Percentiles rank a stretch among this genome's conserved stretches.
phyloP scores from a whole-genome alignment of 83 land plant species.

The Thuja plicata region DNA sequence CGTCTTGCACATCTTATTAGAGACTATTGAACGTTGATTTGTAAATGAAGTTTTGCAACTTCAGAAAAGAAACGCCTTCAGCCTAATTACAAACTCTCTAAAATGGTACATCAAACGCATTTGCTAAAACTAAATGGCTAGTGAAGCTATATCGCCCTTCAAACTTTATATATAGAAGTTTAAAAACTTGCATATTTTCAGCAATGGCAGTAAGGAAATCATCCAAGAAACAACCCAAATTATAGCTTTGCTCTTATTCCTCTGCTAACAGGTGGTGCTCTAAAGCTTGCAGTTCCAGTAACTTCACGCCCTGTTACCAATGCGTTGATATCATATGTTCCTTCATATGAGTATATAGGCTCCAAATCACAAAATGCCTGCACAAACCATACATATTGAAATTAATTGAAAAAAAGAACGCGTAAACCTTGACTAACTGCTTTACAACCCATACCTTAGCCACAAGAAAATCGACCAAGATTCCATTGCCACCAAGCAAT shows the following conservation, averaged over 20 bases:
- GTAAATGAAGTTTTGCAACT: no score
- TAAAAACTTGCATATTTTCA: background rate
- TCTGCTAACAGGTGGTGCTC: slow-evolving; percentile 23
- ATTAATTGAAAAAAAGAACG: background rate
- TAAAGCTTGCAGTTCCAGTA: slow-evolving; percentile 81
- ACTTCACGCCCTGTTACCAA: slow-evolving; percentile 81
- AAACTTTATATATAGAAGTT: background rate
- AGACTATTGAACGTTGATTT: no score
- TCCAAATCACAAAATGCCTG: slow-evolving; percentile 93
- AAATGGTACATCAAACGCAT: background rate
- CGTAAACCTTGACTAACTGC: background rate
- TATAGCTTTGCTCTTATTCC: slow-evolving; percentile 1
- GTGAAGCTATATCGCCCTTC: background rate
- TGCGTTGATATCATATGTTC: slow-evolving; percentile 81
- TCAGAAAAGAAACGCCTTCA: no score
- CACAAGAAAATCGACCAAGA: slow-evolving; percentile 86
- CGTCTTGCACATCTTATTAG: no score
- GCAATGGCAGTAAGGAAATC: background rate
- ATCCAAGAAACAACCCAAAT: background rate
- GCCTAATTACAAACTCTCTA: no score
- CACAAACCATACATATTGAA: background rate
- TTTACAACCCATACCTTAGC: slow-evolving; percentile 65
- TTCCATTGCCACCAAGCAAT: slow-evolving; percentile 96
- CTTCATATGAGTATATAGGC: slow-evolving; percentile 83
- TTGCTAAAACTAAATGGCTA: background rate